phyloP scores from a whole-genome alignment of 1,284 basidiomycete genomes.

The Austroboletus niveus region DNA sequence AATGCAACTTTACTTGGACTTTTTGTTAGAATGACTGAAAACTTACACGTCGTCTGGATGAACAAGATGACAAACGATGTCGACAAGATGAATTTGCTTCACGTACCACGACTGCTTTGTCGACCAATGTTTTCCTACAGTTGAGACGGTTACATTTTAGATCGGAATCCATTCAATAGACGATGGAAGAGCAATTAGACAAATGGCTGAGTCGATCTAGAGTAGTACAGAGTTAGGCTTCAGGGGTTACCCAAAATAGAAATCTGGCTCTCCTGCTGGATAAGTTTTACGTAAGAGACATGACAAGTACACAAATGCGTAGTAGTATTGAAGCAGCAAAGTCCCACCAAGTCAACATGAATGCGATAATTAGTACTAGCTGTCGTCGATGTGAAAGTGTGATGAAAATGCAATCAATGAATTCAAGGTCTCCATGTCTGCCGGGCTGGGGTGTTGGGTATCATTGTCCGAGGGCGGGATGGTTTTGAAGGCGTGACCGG shows the following conservation, averaged over 20 bases:
- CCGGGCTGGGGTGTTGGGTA: slow-evolving; percentile 35
- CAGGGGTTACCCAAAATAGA: slow-evolving; percentile 13
- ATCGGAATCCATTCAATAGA: slow-evolving; percentile 40
- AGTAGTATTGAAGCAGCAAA: slow-evolving; percentile 19
- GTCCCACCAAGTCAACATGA: slow-evolving; percentile 28
- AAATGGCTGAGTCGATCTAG: too few species aligned
- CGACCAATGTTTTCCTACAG: slow-evolving; percentile 61
- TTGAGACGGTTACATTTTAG: slow-evolving; percentile 75
- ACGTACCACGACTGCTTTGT: slow-evolving; percentile 80
- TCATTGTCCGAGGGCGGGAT: slow-evolving; percentile 31
- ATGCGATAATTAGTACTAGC: slow-evolving; percentile 30
- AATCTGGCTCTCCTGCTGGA: not conserved
- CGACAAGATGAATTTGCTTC: slow-evolving; percentile 27
- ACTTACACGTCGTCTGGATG: slow-evolving; percentile 49
- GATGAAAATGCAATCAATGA: slow-evolving; percentile 12
- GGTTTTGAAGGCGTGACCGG: slow-evolving; percentile 44
- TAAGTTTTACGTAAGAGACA: slow-evolving; percentile 18
- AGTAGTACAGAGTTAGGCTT: not conserved
- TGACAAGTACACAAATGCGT: slow-evolving; percentile 27
- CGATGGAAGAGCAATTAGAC: not conserved
- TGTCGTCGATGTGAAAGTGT: slow-evolving; percentile 7
- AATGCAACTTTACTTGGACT: slow-evolving; percentile 18
- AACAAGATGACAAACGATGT: slow-evolving; percentile 1
- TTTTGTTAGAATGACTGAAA: not conserved
- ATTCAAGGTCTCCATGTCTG: slow-evolving; percentile 36